Conservation (phyloP, 2,329 filamentous ascomycete species). For the Sarocladiaceae sp. region DNA sequence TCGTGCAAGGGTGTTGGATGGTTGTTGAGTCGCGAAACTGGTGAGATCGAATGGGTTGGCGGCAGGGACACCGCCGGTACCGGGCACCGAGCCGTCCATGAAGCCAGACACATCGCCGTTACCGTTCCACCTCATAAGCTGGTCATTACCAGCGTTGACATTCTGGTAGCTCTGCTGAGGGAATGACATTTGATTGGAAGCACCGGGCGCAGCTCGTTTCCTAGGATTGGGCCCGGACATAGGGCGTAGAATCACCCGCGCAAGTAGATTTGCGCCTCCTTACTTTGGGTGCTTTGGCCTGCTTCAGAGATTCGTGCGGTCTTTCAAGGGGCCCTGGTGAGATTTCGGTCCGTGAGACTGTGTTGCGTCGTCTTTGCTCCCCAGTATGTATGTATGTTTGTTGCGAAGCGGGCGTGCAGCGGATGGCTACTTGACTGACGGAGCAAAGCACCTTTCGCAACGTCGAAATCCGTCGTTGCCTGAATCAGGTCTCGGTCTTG, state of each 20-base stretch:
- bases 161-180: slow-evolving; percentile 40
- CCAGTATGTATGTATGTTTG: no score
- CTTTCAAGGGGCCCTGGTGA: no score
- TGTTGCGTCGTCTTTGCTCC: no score
- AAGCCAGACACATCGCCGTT: slow-evolving; percentile 24
- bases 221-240: slow-evolving; percentile 49
- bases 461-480: no score
- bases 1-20: slow-evolving; percentile 46
- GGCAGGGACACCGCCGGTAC: slow-evolving; percentile 16
- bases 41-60: slow-evolving; percentile 34
- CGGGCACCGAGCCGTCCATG: slow-evolving; percentile 29
- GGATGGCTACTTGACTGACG: no score
- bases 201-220: slow-evolving; percentile 70
- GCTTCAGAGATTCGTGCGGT: no score
- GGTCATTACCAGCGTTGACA: slow-evolving; percentile 40
- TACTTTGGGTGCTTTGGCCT: background rate
- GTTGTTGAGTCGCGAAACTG: slow-evolving; percentile 21
- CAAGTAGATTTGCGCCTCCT: background rate
- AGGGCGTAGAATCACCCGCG: slow-evolving; percentile 13
- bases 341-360: no score
- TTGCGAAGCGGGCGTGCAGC: no score
- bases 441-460: no score
- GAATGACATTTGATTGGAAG: slow-evolving; percentile 54
- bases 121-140: slow-evolving; percentile 40
- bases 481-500: no score